Percentiles rank a stretch among this genome's conserved stretches.
Evolutionary conservation across 176 grass and related monocot species (phyloP).

Genomic region (Cenchrus americanus): DNA sequence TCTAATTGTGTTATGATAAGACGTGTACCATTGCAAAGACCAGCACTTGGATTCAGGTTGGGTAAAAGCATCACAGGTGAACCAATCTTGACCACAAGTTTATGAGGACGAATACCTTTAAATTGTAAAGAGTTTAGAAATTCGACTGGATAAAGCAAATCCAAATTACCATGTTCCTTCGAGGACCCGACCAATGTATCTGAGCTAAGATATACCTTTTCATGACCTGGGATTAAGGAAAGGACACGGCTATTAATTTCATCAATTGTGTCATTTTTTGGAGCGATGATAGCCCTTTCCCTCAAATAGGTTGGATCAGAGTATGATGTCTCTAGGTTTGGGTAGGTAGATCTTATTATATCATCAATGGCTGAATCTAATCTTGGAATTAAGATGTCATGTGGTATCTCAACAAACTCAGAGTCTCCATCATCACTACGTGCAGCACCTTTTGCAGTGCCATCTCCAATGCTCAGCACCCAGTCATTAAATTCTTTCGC

Average conservation of each 20-base stretch:
- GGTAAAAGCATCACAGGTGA: conserved; percentile 28
- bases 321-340: background rate
- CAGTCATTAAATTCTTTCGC: background rate
- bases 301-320: background rate
- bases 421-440: background rate
- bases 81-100: conserved; percentile 1
- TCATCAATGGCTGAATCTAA: conserved; percentile 7
- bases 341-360: background rate
- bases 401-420: background rate
- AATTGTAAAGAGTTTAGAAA: conserved; percentile 15
- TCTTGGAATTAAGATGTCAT: background rate
- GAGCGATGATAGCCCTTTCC: background rate
- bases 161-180: background rate
- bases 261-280: conserved; percentile 28
- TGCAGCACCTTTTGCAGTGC: background rate
- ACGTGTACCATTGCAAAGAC: conserved; percentile 36
- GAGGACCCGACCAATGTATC: conserved; percentile 3
- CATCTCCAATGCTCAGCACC: conserved; percentile 30
- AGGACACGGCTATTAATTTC: conserved; percentile 11
- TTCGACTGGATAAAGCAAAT: conserved; percentile 25
- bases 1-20: conserved; percentile 16
- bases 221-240: background rate
- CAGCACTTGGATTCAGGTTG: background rate
- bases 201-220: conserved; percentile 17
- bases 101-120: conserved; percentile 15